Base-by-base conservation (phyloP, 2,329 filamentous ascomycete genomes). In the Mariannaea sp. region DNA sequence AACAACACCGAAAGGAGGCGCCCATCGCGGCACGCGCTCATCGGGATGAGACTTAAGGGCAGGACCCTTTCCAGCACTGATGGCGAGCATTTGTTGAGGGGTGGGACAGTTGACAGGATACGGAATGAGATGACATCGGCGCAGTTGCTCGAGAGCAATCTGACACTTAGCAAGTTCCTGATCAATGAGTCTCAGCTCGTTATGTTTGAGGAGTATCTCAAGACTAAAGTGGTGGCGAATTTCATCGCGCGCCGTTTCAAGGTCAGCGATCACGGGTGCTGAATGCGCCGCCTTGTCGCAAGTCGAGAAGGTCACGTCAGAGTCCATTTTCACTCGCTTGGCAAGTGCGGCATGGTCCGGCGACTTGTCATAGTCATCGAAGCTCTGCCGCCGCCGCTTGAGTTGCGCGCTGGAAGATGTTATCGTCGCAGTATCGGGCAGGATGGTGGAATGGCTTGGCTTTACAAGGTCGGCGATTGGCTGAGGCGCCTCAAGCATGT, bases 91-190 rank as follows among this genome's bases (percentile, higher is more conserved):
- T 65, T 85, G 82, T 59, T 83, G 76, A 20, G 87, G 86, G 7
- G 85, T 84, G 33, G 84, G 82, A 58, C 83, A 80, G 58, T 84
- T 83, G 59, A 86, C 84, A 26, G 93, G 92, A 71, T 92, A 97
- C 4, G 93, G 93, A 64, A 96, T 93, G 62, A 97, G 80, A 69
- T 94, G 87, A 74, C 92, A 97, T 56, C 94, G 87, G 64, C 94
- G 89, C 58, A 99, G 79, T 75, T 97, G 94, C 75, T 99, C 94
- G 62, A 97, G 80, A 9, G 92, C 91, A 59, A 92, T 79, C 76
- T 97, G 92, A 69, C 92, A 97, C 77, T 97, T 97, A 60, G 91
- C 93, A 60, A 97, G 82, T 75, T 97, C 94, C 74, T 96, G 92
- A 69, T 97, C 91, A 71, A 97, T 96, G 62, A 96, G 80, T 52